Conservation (phyloP, 2,329 filamentous ascomycete species). For the Cytospora chrysosperma region DNA sequence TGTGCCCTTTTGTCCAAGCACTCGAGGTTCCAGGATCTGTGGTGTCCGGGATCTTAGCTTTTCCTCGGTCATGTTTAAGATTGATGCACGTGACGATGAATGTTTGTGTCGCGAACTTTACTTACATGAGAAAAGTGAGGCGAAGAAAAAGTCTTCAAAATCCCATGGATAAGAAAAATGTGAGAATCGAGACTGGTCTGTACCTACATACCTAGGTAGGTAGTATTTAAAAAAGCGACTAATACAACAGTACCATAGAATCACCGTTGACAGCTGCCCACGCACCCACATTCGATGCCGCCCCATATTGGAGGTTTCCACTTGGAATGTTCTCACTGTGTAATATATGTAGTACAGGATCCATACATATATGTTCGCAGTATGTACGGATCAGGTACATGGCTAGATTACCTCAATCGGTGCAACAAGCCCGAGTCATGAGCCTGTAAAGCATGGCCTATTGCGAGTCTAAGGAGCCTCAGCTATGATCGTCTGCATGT, state of each 20-base stretch:
- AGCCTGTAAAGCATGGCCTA: conserved; percentile 1
- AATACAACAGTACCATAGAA: too few species aligned
- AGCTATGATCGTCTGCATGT: conserved; percentile 13
- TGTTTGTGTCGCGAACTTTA: neutral
- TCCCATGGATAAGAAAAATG: neutral
- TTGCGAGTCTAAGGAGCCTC: neutral
- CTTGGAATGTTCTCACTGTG: neutral
- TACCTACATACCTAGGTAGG: neutral
- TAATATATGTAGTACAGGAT: neutral
- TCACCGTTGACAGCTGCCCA: too few species aligned
- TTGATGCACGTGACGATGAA: too few species aligned
- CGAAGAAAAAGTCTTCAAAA: conserved; percentile 7
- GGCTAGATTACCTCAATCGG: too few species aligned
- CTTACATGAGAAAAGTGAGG: neutral
- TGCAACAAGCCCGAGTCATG: conserved; percentile 10
- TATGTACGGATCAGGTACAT: too few species aligned
- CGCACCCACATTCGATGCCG: neutral
- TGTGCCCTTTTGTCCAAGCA: neutral
- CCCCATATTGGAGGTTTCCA: neutral
- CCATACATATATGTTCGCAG: neutral
- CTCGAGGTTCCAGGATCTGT: neutral
- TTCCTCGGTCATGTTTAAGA: neutral
- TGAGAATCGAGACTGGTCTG: neutral
- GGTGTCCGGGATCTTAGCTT: neutral
- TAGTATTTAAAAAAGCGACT: too few species aligned